A percentile compares a stretch with the other conserved stretches of the same genome.
These are phyloP conservation scores for Tricholoma saponaceum DNA, from an alignment of 768 basidiomycete genomes.

Conservation along the genomic window DNA sequence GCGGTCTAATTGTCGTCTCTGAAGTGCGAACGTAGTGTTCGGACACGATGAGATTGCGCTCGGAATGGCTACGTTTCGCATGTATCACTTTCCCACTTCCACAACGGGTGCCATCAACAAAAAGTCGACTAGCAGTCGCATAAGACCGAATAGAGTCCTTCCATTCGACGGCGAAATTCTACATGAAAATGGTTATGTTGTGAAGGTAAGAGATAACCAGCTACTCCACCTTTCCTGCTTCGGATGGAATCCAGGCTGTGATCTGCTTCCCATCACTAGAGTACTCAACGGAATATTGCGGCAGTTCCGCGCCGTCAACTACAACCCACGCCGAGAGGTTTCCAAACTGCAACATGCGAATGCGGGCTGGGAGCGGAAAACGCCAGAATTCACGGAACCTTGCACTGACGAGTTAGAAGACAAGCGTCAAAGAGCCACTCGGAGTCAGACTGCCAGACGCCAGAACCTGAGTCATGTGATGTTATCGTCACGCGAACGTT, in stretches of 20 bases:
- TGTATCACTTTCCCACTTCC: background rate
- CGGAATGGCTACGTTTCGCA: background rate
- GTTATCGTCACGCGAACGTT: no score
- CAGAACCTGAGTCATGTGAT: no score
- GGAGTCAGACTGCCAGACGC: no score
- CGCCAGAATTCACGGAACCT: no score
- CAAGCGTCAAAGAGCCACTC: no score
- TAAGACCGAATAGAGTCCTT: no score
- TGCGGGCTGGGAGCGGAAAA: no score
- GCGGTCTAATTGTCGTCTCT: constrained; percentile 5
- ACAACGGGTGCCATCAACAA: background rate
- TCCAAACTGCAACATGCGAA: background rate
- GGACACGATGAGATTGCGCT: background rate
- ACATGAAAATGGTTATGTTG: no score
- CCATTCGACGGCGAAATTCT: no score
- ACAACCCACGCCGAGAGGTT: background rate
- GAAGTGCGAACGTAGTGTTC: background rate
- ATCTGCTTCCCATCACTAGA: constrained; percentile 13
- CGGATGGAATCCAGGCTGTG: constrained; percentile 27
- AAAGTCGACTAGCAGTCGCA: no score
- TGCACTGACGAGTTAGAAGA: no score
- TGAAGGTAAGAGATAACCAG: no score
- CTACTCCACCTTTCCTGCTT: constrained; percentile 17
- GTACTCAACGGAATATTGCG: constrained; percentile 15
- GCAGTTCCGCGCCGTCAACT: constrained; percentile 14